Percentiles rank a stretch among this genome's conserved stretches.
These are phyloP conservation scores for Ophiorrhiza pumila DNA, from an alignment of 257 asterid genomes.

Conservation along the genomic window DNA sequence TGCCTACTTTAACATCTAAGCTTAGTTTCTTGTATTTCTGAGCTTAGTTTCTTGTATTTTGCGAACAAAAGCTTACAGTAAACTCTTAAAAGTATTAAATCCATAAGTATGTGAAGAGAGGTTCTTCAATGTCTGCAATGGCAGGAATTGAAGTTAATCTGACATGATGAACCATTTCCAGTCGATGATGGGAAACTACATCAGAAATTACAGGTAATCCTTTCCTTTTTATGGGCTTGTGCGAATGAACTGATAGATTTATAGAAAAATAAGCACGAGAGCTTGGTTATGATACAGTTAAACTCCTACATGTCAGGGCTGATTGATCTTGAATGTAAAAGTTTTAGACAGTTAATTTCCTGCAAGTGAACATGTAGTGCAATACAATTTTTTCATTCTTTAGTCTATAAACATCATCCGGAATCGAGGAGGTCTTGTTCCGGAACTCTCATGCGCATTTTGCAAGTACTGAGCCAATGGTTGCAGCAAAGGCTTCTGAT, in stretches of 20 bases:
- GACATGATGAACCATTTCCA: not conserved
- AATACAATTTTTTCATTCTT: not conserved
- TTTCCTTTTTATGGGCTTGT: not conserved
- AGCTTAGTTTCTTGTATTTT: not conserved
- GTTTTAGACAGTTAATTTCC: no score
- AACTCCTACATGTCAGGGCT: not conserved
- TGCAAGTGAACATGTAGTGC: not conserved
- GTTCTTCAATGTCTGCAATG: not conserved
- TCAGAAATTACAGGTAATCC: not conserved
- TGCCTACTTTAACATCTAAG: not conserved
- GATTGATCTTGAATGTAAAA: not conserved
- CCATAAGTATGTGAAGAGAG: not conserved
- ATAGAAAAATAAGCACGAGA: not conserved
- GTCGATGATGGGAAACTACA: not conserved
- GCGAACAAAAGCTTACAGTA: not conserved
- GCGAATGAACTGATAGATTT: no score
- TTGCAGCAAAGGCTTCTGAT: conserved; percentile 9
- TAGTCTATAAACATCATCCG: not conserved
- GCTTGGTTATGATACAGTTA: not conserved
- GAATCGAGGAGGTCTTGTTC: not conserved
- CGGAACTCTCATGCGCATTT: no score
- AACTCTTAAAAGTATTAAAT: not conserved
- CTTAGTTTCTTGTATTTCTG: no score
- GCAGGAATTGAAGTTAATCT: not conserved
- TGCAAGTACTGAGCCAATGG: conserved; percentile 8